Base-by-base conservation (phyloP, 768 basidiomycete genomes). In the Phylloporus arenicola region DNA sequence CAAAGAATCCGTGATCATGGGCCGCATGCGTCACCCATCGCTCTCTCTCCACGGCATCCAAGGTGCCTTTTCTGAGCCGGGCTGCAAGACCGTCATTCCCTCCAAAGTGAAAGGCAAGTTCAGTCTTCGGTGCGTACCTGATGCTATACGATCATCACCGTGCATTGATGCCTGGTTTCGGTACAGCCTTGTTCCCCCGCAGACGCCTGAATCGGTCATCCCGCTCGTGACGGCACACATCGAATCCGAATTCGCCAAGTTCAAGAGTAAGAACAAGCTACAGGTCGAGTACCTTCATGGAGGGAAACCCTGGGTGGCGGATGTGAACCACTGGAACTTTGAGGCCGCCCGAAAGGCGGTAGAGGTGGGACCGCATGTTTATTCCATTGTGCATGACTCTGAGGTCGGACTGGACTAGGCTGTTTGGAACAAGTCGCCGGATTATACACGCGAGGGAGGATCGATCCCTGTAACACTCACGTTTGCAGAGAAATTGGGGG, bases 31-130 rank as follows among this genome's bases (percentile, higher is more conserved):
- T 30, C 74, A 80, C 58, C 89, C 94, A 2, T 87, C 85, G 51
- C 77, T 98, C 54, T 93, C 91, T 3, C 71, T 98, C 22, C 94
- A 98, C 65, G 95, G 95, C 11, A 94, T 98, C 60, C 90, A 96
- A 69, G 93, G 94, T 43, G 95, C 93, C 2, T 96, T 94, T 74
- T 89, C 80, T 48, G 83, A 81, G 0, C 76, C 80, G 0, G 91
- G 90, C 3, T 81, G 78, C 17, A 92, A 92, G 80, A 97, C 94
- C 0, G 94, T 97, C 61, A 98, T 97, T 51, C 94, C 94, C 0
- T 91, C 92, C 29, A 83, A 84, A 52, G 90, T 88, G 10, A 67
- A 79, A 31, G 93, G 93, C 39, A 96, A 96, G 70, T 98, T 96
- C 76, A 93, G 91, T 61, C 88, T 98, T 68, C 88, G 94, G 75